Conservation (phyloP, 805 yeast genomes). For the Tetrapisispora iriomotensis region DNA sequence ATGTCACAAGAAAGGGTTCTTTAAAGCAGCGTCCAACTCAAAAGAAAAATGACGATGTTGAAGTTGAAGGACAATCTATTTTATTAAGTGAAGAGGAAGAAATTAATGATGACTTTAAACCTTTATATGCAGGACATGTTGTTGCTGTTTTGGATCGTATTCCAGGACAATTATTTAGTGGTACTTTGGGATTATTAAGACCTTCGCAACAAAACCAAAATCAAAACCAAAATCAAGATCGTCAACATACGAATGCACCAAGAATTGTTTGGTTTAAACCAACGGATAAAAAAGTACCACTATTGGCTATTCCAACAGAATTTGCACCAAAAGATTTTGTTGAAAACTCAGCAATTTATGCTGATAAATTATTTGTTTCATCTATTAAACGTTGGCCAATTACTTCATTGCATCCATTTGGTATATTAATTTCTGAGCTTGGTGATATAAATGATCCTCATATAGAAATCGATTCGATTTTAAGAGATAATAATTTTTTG, state of each 20-base stretch:
- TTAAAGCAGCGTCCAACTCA: constrained; percentile 91
- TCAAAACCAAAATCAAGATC: constrained; percentile 14
- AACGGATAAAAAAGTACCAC: constrained; percentile 93
- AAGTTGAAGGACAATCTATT: constrained; percentile 94
- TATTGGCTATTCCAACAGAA: constrained; percentile 96
- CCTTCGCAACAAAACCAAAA: constrained; percentile 77
- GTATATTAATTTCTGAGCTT: constrained; percentile 78
- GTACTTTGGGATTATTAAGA: constrained; percentile 85
- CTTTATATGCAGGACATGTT: constrained; percentile 94
- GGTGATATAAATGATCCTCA: constrained; percentile 70
- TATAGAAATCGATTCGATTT: constrained; percentile 78
- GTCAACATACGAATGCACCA: constrained; percentile 40
- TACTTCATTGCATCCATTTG: constrained; percentile 96
- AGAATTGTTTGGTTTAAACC: constrained; percentile 99
- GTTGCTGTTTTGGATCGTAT: constrained; percentile 97
- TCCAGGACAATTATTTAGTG: constrained; percentile 92
- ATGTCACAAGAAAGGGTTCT: constrained; percentile 68
- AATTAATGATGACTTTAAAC: constrained; percentile 83
- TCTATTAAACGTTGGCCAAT: constrained; percentile 98
- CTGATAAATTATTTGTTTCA: constrained; percentile 80
- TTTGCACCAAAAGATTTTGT: constrained; percentile 95
- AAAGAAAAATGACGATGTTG: constrained; percentile 96
- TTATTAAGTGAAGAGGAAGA: constrained; percentile 91
- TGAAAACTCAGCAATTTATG: constrained; percentile 77
- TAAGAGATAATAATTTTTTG: constrained; percentile 76